These are phyloP conservation scores for Bolboschoenus planiculmis DNA, from an alignment of 176 grass and related monocot genomes.

Conservation along the genomic window DNA sequence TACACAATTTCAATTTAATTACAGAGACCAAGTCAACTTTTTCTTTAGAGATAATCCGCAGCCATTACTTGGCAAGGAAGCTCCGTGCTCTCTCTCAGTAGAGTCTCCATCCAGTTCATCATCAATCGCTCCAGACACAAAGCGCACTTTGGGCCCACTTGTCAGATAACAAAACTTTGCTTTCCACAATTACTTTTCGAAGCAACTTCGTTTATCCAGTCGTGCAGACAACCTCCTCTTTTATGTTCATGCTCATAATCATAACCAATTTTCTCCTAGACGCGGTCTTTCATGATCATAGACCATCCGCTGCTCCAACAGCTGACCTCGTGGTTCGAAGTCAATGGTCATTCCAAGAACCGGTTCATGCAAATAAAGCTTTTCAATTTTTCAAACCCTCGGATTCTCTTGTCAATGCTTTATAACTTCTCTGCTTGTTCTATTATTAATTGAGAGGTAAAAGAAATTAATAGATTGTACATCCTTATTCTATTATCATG, in stretches of 20 bases:
- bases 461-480: background rate
- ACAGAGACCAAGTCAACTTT: slow-evolving; percentile 3
- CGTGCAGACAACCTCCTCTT: slow-evolving; percentile 14
- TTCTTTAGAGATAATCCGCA: background rate
- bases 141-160: background rate
- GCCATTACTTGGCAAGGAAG: background rate
- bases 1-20: background rate
- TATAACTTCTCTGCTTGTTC: background rate
- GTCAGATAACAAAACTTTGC: background rate
- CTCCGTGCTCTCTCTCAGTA: background rate
- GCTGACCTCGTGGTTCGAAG: background rate
- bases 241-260: background rate
- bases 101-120: background rate
- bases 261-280: background rate
- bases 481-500: slow-evolving; percentile 22
- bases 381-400: background rate
- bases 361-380: background rate
- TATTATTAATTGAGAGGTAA: background rate
- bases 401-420: background rate
- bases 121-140: background rate
- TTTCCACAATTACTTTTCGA: background rate
- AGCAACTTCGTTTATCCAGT: slow-evolving; percentile 8
- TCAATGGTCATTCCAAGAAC: background rate
- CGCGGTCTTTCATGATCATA: background rate
- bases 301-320: background rate